Base-by-base conservation (phyloP, 2,329 filamentous ascomycete genomes). In the Parascedosporium putredinis region DNA sequence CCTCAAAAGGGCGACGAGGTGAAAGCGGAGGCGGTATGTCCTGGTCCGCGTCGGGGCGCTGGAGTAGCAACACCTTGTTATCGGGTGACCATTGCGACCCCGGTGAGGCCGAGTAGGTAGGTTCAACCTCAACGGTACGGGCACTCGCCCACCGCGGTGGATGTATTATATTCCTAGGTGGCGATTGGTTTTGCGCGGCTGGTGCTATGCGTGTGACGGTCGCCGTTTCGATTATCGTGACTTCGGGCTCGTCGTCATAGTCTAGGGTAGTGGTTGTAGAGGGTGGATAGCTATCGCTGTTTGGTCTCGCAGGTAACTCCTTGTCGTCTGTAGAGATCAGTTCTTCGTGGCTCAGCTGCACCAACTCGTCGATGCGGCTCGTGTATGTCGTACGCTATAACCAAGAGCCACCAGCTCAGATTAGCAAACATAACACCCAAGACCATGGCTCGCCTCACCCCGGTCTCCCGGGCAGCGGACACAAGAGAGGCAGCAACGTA, bases 331-430 rank as follows among this genome's bases (percentile, higher is more conserved):
- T 20, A 10, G 14, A 7, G 5, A 71, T 56, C 18, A 58, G 57
- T 54, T 67, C 57, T 56, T 74, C 60, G 64, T 75, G 73, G 57
- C 81, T 71, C 59, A 93, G 79, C 55, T 84, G 81, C 58, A 86
- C 80, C 36, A 98, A 72, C 64, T 98, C 93, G 45, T 84, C 83
- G 57, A 97, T 95, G 50, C 93, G 84, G 51, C 84, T 88, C 47
- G 84, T 88, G 64, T 98, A 98, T 2, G 91, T 96, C 55, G 84
- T 81, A 60, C 88, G 83, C 88, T 94, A 58, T 33, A 25, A 16
- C 20, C 14, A 49, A 20, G 18, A 20, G 9, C 29, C 38, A 22
- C 34, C 29, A 45, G 48, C 31, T n/a, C 23, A 20, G 25, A 22
- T 34, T 20, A 44, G 22, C n/a, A 3, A 2, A 34, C 4, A 40